Evolutionary conservation across 1,284 basidiomycete genomes (phyloP).

Genomic region (Polyporus tsugae): DNA sequence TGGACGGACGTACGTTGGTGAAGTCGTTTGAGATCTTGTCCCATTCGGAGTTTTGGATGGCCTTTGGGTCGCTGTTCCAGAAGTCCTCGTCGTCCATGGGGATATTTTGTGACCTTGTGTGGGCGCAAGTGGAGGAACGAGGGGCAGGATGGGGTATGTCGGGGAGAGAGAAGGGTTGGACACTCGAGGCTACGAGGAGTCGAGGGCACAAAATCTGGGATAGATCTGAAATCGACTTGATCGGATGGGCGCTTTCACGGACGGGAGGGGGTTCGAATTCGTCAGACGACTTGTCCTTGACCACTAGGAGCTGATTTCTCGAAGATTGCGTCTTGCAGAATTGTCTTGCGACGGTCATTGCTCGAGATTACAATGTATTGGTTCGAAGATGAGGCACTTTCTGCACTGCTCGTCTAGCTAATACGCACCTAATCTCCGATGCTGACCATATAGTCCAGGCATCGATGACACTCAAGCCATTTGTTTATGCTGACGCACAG

Average conservation of each 20-base stretch:
- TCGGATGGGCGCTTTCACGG: not conserved
- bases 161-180: not conserved
- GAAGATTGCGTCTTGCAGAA: not conserved
- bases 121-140: not conserved
- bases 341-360: not conserved
- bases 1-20: conserved; percentile 59
- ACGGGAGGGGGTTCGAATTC: not conserved
- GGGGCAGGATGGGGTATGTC: not conserved
- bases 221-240: conserved; percentile 1
- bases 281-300: too few species aligned
- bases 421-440: not conserved
- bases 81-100: conserved; percentile 53
- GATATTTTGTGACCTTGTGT: not conserved
- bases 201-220: not conserved
- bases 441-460: not conserved
- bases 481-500: too few species aligned
- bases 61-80: conserved; percentile 58
- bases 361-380: not conserved
- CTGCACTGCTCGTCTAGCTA: not conserved
- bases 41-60: conserved; percentile 64
- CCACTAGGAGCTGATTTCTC: too few species aligned
- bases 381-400: not conserved
- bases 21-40: conserved; percentile 69
- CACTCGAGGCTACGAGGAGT: too few species aligned
- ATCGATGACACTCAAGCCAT: not conserved